Evolutionary conservation across 148 eudicot species (phyloP).

Genomic region (Chenopodium suecicum): DNA sequence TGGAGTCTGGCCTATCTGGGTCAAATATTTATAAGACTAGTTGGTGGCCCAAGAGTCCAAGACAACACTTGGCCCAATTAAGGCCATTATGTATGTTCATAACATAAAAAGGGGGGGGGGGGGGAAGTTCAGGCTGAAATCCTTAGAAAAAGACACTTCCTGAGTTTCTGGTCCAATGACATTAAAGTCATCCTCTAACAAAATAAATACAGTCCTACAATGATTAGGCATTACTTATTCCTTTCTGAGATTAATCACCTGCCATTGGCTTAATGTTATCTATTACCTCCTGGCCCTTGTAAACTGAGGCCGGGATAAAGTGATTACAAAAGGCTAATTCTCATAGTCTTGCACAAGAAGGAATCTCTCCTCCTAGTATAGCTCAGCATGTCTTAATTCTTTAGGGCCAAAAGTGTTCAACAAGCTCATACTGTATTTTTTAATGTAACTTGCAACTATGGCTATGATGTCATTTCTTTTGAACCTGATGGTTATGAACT

Average conservation of each 20-base stretch:
- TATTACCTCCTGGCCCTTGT: neutral
- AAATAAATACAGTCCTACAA: neutral
- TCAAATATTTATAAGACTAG: no score
- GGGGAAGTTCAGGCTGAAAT: neutral
- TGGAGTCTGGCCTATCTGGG: neutral
- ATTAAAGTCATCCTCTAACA: neutral
- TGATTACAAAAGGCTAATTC: neutral
- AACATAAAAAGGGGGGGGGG: neutral
- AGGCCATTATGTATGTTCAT: neutral
- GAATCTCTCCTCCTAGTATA: neutral
- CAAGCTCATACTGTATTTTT: neutral
- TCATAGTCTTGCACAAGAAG: neutral
- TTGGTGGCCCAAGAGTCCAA: neutral
- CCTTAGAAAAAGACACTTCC: neutral
- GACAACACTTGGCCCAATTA: neutral
- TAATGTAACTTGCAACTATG: neutral
- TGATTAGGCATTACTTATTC: neutral
- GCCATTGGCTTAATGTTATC: neutral
- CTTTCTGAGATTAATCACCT: neutral
- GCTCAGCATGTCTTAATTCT: neutral
- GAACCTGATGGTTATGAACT: neutral
- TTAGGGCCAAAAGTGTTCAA: neutral
- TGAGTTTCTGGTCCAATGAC: neutral
- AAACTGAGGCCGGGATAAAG: neutral
- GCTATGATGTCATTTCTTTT: neutral